Evolutionary conservation across 2,329 filamentous ascomycete genomes (phyloP).

Genomic region (Penicillium italicum): DNA sequence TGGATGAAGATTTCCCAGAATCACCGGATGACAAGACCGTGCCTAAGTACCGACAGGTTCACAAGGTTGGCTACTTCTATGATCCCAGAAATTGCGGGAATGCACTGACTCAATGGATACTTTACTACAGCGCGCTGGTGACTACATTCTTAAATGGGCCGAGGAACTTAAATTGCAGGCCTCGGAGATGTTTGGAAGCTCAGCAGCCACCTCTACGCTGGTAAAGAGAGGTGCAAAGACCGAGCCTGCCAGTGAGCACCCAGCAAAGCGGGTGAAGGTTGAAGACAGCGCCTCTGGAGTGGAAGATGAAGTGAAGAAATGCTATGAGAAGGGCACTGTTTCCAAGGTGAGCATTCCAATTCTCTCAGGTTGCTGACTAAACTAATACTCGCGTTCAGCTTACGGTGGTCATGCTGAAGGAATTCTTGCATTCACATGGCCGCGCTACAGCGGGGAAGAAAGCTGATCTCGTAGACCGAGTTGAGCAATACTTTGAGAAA

Average conservation of each 20-base stretch:
- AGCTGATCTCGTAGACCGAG: slow-evolving; percentile 49
- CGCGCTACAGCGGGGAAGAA: slow-evolving; percentile 48
- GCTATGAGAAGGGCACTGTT: slow-evolving; percentile 44
- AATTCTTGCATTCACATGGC: slow-evolving; percentile 45
- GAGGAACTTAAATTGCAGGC: slow-evolving; percentile 61
- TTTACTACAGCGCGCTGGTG: slow-evolving; percentile 61
- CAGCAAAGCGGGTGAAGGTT: slow-evolving; percentile 48
- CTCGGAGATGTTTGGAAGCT: slow-evolving; percentile 37
- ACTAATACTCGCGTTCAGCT: slow-evolving; percentile 31
- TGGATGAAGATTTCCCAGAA: slow-evolving; percentile 86
- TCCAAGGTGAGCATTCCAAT: slow-evolving; percentile 35
- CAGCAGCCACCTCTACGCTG: slow-evolving; percentile 43
- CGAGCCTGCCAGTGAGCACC: slow-evolving; percentile 27
- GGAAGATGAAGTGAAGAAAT: slow-evolving; percentile 40
- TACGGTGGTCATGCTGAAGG: slow-evolving; percentile 47
- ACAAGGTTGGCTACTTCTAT: slow-evolving; percentile 54
- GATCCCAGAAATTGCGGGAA: too few relatives aligned
- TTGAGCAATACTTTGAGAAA: slow-evolving; percentile 48
- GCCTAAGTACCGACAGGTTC: slow-evolving; percentile 81
- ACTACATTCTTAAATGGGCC: slow-evolving; percentile 75
- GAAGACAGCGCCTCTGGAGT: slow-evolving; percentile 26
- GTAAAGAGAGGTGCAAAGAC: slow-evolving; percentile 46
- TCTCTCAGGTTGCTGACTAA: not conserved
- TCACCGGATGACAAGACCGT: slow-evolving; percentile 71
- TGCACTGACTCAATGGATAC: not conserved